A percentile compares a stretch with the other conserved stretches of the same genome.
phyloP scores from a whole-genome alignment of 768 basidiomycete genomes.

The Serendipita indica region DNA sequence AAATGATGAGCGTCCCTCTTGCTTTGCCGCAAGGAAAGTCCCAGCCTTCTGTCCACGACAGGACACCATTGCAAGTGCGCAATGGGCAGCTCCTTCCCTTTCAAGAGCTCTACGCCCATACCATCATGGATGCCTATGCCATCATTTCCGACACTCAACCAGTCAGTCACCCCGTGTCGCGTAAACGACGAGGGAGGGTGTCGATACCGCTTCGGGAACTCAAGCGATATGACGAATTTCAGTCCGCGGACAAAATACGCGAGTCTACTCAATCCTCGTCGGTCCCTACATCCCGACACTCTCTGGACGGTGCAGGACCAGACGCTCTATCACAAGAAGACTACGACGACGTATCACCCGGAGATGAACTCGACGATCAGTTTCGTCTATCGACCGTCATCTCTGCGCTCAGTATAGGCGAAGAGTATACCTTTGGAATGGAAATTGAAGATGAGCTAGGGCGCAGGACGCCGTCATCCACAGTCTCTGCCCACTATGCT shows the following conservation, averaged over 20 bases:
- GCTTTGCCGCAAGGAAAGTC: neutral
- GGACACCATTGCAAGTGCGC: neutral
- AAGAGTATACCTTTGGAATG: too few species aligned
- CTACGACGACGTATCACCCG: neutral
- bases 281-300: neutral
- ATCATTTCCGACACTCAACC: neutral
- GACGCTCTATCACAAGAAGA: neutral
- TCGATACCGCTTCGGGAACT: neutral
- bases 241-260: neutral
- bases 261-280: neutral
- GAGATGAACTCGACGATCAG: neutral
- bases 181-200: neutral
- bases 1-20: constrained; percentile 1
- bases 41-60: neutral
- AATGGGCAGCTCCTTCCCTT: neutral
- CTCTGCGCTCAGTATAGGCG: neutral
- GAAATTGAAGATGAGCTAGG: too few species aligned
- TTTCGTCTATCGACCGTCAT: neutral
- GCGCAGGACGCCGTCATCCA: too few species aligned
- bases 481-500: too few species aligned
- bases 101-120: neutral
- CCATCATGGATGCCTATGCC: neutral
- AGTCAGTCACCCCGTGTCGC: neutral
- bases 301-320: neutral
- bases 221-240: neutral